Evolutionary conservation across 2,329 filamentous ascomycete genomes (phyloP).

Genomic region (Fusarium dlaminii): DNA sequence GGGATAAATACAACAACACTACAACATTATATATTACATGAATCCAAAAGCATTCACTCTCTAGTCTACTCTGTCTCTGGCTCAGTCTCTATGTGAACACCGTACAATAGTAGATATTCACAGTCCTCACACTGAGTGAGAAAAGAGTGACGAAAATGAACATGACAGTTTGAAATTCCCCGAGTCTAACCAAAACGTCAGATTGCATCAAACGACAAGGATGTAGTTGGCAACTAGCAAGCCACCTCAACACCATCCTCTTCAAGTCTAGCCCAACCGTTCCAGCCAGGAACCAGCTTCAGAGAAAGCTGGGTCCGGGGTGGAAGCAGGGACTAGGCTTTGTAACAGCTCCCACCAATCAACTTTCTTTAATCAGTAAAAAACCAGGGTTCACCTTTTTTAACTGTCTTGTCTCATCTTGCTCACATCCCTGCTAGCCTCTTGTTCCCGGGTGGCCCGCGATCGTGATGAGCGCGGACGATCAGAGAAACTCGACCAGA

Average conservation of each 20-base stretch:
- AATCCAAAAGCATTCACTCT: conserved; percentile 6
- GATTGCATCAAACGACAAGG: conserved; percentile 17
- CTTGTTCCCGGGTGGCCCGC: conserved; percentile 13
- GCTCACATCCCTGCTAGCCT: conserved; percentile 25
- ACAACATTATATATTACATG: neutral
- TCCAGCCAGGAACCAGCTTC: conserved; percentile 16
- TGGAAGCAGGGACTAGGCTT: conserved; percentile 9
- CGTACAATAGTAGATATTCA: neutral
- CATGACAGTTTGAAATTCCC: neutral
- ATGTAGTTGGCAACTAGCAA: conserved; percentile 1
- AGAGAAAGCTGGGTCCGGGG: conserved; percentile 13
- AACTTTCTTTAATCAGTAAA: fast-evolving
- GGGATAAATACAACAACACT: conserved; percentile 17
- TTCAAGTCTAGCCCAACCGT: conserved; percentile 7
- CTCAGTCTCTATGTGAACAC: neutral
- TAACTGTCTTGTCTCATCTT: conserved; percentile 30
- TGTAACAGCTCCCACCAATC: conserved; percentile 18
- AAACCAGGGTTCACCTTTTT: conserved; percentile 9
- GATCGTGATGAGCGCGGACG: conserved; percentile 31
- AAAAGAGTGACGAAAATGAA: conserved; percentile 3
- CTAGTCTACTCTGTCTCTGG: neutral
- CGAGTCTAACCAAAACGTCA: conserved; percentile 18
- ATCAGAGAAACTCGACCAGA: conserved; percentile 14
- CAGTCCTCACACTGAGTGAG: neutral
- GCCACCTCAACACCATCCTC: conserved; percentile 22